phyloP scores from a whole-genome alignment of 1,284 basidiomycete species.

The Heterobasidion parviporum region DNA sequence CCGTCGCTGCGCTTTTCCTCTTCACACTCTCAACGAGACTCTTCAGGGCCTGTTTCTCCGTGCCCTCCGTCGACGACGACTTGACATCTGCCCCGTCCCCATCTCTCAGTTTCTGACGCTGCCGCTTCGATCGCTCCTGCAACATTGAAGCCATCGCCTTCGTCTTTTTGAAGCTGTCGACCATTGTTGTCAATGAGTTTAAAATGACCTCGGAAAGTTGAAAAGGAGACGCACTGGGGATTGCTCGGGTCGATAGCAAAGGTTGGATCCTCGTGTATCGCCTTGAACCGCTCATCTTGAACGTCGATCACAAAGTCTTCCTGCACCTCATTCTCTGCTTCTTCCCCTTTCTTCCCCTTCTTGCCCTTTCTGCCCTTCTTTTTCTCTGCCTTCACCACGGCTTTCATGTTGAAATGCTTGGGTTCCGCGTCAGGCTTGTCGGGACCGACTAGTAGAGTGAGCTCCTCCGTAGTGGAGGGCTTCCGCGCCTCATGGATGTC shows the following conservation, averaged over 20 bases:
- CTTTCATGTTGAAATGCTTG: slow-evolving; percentile 88
- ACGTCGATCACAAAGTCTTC: slow-evolving; percentile 82
- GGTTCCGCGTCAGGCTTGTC: slow-evolving; percentile 47
- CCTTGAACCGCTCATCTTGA: slow-evolving; percentile 84
- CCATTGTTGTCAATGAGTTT: slow-evolving; percentile 8
- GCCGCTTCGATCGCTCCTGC: slow-evolving; percentile 59
- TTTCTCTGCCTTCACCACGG: slow-evolving; percentile 84
- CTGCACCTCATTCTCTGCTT: slow-evolving; percentile 54
- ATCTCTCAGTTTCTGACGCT: slow-evolving; percentile 30
- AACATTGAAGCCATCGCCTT: slow-evolving; percentile 81
- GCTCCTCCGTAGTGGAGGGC: slow-evolving; percentile 48
- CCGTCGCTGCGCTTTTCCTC: slow-evolving; percentile 47
- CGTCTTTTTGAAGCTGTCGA: slow-evolving; percentile 77
- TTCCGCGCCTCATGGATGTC: slow-evolving; percentile 11
- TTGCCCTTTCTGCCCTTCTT: slow-evolving; percentile 43
- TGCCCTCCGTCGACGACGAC: slow-evolving; percentile 4
- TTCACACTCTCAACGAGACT: slow-evolving; percentile 82
- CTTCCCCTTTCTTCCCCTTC: slow-evolving; percentile 35
- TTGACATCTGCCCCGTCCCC: slow-evolving; percentile 6
- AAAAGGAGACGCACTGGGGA: slow-evolving; percentile 63
- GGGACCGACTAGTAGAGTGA: slow-evolving; percentile 55
- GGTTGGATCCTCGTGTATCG: slow-evolving; percentile 81
- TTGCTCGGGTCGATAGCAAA: slow-evolving; percentile 97
- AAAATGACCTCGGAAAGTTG: neutral
- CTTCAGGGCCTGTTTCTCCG: slow-evolving; percentile 40